Evolutionary conservation across 2,329 filamentous ascomycete species (phyloP).

Genomic region (Aspergillus piperis): DNA sequence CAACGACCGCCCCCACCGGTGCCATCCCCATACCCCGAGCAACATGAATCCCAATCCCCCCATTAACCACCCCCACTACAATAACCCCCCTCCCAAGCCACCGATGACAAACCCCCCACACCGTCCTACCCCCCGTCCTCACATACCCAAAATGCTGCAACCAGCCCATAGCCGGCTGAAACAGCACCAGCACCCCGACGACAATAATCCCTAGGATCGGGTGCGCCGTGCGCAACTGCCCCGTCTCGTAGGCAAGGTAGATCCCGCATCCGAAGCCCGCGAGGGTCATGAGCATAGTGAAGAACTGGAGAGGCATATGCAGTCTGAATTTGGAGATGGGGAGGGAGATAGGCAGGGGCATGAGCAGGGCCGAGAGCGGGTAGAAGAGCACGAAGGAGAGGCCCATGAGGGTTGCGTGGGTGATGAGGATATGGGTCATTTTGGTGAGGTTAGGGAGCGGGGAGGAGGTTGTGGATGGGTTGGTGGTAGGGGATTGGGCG

Average conservation of each 20-base stretch:
- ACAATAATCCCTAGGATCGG: slow-evolving; percentile 58
- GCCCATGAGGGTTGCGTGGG: slow-evolving; percentile 31
- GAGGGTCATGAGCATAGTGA: slow-evolving; percentile 51
- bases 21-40: slow-evolving; percentile 32
- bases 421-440: slow-evolving; percentile 8
- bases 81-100: slow-evolving; percentile 58
- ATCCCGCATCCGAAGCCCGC: slow-evolving; percentile 55
- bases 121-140: slow-evolving; percentile 46
- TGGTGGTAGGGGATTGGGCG: neutral
- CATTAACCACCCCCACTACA: slow-evolving; percentile 57
- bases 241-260: slow-evolving; percentile 46
- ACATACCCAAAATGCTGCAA: slow-evolving; percentile 56
- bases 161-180: slow-evolving; percentile 56
- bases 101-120: slow-evolving; percentile 54
- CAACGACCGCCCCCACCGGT: slow-evolving; percentile 12
- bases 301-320: slow-evolving; percentile 40
- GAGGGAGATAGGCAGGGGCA: slow-evolving; percentile 11
- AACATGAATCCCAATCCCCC: slow-evolving; percentile 56
- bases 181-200: slow-evolving; percentile 54
- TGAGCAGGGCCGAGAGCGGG: slow-evolving; percentile 25
- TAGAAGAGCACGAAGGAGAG: slow-evolving; percentile 28
- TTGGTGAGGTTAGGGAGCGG: neutral
- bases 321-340: slow-evolving; percentile 5
- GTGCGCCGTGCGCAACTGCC: slow-evolving; percentile 46
- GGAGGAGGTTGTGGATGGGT: neutral